Evolutionary conservation across 2,329 filamentous ascomycete genomes (phyloP).

Genomic region (Colletotrichum euphorbiae): DNA sequence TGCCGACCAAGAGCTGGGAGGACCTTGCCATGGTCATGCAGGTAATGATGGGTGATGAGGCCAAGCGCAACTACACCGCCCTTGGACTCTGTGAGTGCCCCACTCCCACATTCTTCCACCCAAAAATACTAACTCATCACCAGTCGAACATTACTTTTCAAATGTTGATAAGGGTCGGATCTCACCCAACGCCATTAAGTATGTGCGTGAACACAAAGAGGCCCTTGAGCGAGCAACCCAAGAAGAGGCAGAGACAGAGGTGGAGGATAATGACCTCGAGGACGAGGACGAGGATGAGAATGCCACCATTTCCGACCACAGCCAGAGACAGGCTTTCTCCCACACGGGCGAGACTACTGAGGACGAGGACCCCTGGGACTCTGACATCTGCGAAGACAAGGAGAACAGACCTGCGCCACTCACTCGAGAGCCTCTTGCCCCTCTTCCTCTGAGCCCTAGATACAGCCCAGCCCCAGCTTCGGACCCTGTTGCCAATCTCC

Average conservation of each 20-base stretch:
- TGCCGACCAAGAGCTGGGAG: conserved; percentile 49
- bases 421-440: background rate
- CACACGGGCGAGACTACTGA: background rate
- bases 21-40: conserved; percentile 54
- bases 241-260: background rate
- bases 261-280: background rate
- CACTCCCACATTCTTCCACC: background rate
- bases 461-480: background rate
- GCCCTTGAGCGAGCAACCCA: conserved; percentile 23
- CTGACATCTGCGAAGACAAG: conserved; percentile 4
- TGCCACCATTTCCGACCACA: background rate
- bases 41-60: conserved; percentile 47
- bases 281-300: background rate
- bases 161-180: conserved; percentile 52
- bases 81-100: conserved; percentile 54
- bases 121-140: background rate
- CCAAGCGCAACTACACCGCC: conserved; percentile 54
- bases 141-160: conserved; percentile 60
- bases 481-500: background rate
- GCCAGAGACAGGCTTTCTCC: background rate
- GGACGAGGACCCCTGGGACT: background rate
- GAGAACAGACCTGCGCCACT: background rate
- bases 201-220: conserved; percentile 49
- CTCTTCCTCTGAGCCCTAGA: background rate
- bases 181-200: conserved; percentile 52